Base-by-base conservation (phyloP, 176 grass and related monocot genomes). In the Triticum timopheevii region DNA sequence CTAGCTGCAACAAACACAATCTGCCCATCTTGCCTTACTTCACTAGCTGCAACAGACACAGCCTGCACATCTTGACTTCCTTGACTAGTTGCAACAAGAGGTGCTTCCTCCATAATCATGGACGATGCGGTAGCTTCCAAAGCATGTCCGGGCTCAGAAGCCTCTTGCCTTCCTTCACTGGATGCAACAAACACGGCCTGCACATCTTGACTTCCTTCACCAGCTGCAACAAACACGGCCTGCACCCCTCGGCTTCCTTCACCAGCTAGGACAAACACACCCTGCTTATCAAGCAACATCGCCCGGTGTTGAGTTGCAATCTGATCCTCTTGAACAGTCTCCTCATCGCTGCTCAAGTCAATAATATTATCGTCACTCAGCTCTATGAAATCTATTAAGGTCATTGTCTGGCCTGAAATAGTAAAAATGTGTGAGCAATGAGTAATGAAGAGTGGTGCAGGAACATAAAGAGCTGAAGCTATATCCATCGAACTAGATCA, bases 401-500 rank as follows among this genome's bases (percentile, higher is more conserved):
- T 27, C 62, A 65, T 65, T 65, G 62, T 65, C 13, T 65, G 62
- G 62, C 24, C 62, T 28, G 62, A 65, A 65, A 65, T 13, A 28
- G 24, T 65, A 13, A 65, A 64, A 27, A 5, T 4, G 61, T 13
- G 31, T 31, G 31, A 31, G 31, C 31, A 31, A 3, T 31, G 31
- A 31, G 2, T 31, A 31, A 31, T 31, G 61, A 64, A 64, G 23
- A 27, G 23, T 23, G 24, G 10, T 6, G 23, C 24, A 1, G 24
- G 61, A 64, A 64, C 4, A 23, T 6, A 64, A 64, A 64, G 23
- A 27, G 61, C 24, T 64, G 61, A 27, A 64, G 10, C 61, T 27
- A 64, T 64, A 27, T 64, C 24, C 25, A 28, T 65, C 12, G 12
- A 47, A 77, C 86, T 77, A 83, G 90, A 86, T 97, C 90, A 87